These are phyloP conservation scores for Phaeotremella fagi DNA, from an alignment of 768 basidiomycete genomes.

Conservation along the genomic window DNA sequence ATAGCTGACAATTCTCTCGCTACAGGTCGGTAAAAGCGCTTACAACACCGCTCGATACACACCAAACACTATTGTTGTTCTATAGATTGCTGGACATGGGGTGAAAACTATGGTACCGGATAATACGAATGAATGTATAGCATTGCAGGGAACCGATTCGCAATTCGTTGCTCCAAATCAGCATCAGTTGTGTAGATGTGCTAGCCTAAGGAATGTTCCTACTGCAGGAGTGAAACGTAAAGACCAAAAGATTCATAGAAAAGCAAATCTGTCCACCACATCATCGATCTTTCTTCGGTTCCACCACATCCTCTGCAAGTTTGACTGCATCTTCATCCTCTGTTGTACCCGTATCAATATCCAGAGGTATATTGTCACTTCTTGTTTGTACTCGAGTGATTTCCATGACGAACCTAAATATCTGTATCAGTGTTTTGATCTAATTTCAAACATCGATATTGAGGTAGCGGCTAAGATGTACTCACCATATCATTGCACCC, in stretches of 20 bases:
- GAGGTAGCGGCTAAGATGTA: not conserved
- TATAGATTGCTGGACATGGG: slow-evolving; percentile 47
- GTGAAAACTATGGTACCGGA: not conserved
- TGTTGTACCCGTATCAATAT: not conserved
- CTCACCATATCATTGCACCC: slow-evolving; percentile 45
- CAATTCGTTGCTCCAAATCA: no score
- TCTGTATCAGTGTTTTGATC: no score
- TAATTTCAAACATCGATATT: no score
- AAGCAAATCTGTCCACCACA: not conserved
- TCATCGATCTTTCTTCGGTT: slow-evolving; percentile 32
- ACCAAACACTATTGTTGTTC: slow-evolving; percentile 58
- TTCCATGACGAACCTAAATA: slow-evolving; percentile 40
- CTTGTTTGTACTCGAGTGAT: slow-evolving; percentile 35
- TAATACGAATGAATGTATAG: not conserved
- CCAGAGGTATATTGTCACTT: slow-evolving; percentile 36
- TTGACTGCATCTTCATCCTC: not conserved
- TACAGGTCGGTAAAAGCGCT: slow-evolving; percentile 74
- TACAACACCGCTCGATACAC: slow-evolving; percentile 77
- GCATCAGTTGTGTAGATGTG: no score
- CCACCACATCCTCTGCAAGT: not conserved
- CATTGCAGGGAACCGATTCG: not conserved
- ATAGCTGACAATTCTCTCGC: not conserved
- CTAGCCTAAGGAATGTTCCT: no score
- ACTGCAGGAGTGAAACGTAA: not conserved
- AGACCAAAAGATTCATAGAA: not conserved